These are phyloP conservation scores for Phytophthora pisi DNA, from an alignment of 352 stramenopile genomes.

Conservation along the genomic window DNA sequence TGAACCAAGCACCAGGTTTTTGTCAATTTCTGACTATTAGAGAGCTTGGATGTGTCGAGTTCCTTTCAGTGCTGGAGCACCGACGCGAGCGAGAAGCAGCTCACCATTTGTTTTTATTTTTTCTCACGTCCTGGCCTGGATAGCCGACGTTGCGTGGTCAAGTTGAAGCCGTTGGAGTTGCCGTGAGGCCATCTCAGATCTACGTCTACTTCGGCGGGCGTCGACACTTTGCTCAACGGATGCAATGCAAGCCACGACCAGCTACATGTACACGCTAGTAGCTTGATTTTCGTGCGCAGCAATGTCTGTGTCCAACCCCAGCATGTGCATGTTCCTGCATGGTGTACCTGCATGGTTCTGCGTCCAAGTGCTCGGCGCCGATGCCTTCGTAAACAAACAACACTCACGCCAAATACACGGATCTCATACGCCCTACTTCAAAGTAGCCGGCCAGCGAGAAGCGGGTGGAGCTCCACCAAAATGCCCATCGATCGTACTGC, in stretches of 20 bases:
- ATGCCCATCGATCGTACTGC: neutral
- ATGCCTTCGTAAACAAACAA: neutral
- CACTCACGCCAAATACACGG: slow-evolving; percentile 1
- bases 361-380: neutral
- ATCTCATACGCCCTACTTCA: neutral
- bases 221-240: neutral
- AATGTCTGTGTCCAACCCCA: neutral
- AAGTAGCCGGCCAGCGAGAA: neutral
- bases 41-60: neutral
- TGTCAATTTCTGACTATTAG: neutral
- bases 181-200: slow-evolving; percentile 5
- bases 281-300: neutral
- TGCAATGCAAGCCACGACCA: slow-evolving; percentile 1
- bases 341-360: neutral
- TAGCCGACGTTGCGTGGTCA: neutral
- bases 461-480: neutral
- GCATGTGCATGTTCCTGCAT: neutral
- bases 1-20: neutral
- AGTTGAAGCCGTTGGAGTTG: neutral
- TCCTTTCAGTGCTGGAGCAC: neutral
- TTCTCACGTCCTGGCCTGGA: neutral
- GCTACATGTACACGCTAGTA: neutral
- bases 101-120: neutral
- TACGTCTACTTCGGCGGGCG: neutral
- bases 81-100: neutral